Evolutionary conservation across 441 rosid genomes (phyloP), one percentile per base, ranked within the genome.

Genomic region (Erodium moschatum): DNA sequence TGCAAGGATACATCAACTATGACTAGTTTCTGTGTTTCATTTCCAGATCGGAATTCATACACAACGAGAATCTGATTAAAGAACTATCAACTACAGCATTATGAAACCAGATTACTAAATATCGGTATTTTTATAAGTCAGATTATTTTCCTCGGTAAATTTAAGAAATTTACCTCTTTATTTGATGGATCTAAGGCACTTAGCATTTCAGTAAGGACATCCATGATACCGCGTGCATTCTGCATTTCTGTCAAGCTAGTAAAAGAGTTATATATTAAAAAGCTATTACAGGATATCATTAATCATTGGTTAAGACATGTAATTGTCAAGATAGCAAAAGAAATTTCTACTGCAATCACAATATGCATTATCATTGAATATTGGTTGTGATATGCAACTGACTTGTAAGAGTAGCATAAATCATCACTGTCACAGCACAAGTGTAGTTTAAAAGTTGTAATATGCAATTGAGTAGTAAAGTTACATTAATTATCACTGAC

Each of bases 161-260:
- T 4, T 68, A 46, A 24, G 52, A 40, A 73, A 64, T 66, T 62
- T 84, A 95, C 99, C 97, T 92, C 97, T 81, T 82, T 87, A 79
- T 90, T 90, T 66, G 79, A 83, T 18, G 98, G 98, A 74, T 87
- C 96, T 76, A 95, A 67, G 70, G 99, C 99, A 85, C 67, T 92
- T 71, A 95, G 85, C 99, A 95, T 92, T 82, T 95, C 99, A 11
- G 93, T 73, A 74, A 95, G 96, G 63, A 95, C 98, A 72, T 95
- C 99, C 97, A 95, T 87, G 65, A 92, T 84, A 75, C 98, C 98
- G 27, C 95, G 91, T 27, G 97, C 99, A 81, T 92, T 95, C 79
- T 95, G 99, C 80, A 92, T 90, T 85, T 95, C 99, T 68, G 97
- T 76, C 92, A 92, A 74, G 81, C 99, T 95, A 70, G 78, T 38